Evolutionary conservation across 768 basidiomycete species (phyloP).

Genomic region (Termitomyces sp.): DNA sequence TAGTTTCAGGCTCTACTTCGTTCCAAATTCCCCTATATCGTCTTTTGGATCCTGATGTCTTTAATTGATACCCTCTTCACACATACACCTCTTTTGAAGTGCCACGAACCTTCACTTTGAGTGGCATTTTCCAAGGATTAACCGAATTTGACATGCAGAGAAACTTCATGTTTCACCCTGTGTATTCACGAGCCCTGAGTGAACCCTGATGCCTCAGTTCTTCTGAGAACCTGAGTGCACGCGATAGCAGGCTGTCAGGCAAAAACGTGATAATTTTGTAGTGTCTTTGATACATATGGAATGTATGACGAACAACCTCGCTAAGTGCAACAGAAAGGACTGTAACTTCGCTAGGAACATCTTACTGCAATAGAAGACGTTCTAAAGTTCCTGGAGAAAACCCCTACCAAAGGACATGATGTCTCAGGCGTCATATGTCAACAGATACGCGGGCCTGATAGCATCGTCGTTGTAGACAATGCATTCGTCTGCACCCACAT

Average conservation of each 20-base stretch:
- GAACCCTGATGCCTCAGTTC: no score
- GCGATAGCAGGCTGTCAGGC: neutral
- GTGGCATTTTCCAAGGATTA: neutral
- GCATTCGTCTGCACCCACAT: neutral
- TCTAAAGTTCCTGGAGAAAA: neutral
- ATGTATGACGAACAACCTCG: neutral
- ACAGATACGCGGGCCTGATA: neutral
- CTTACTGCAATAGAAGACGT: neutral
- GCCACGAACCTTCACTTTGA: neutral
- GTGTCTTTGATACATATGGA: neutral
- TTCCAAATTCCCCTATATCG: no score
- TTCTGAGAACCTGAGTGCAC: neutral
- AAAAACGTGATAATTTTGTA: neutral
- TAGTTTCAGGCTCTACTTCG: neutral
- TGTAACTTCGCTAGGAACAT: neutral
- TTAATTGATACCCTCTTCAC: neutral
- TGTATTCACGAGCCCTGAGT: neutral
- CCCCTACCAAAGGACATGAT: neutral
- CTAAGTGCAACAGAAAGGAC: neutral
- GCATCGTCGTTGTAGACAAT: neutral
- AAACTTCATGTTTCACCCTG: neutral
- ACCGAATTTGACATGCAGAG: neutral
- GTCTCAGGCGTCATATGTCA: neutral
- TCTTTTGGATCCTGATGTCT: neutral
- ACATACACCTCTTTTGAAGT: neutral